Conservation (phyloP, 2,329 filamentous ascomycete genomes). For the Corinectria fuckeliana region DNA sequence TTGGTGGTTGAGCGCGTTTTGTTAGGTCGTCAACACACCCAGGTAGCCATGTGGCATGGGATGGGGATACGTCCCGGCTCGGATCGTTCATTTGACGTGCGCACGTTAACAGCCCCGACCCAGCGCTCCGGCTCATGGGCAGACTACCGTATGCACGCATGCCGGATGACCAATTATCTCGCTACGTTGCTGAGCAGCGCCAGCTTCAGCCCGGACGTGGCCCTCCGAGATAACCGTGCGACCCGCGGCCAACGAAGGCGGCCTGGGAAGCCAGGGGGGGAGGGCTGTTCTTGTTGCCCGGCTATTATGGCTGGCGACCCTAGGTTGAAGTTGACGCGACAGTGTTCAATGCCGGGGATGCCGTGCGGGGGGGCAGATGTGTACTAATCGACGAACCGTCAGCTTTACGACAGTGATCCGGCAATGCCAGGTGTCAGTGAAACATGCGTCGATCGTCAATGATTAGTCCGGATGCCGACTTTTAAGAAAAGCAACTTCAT, state of each 20-base stretch:
- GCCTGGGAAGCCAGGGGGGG: not conserved
- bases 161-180: not conserved
- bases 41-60: constrained; percentile 33
- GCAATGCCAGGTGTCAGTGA: not conserved
- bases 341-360: not conserved
- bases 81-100: constrained; percentile 22
- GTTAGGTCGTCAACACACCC: constrained; percentile 10
- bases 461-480: not conserved
- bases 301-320: not conserved
- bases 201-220: constrained; percentile 11
- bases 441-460: not conserved
- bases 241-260: not conserved
- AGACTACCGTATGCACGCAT: not conserved
- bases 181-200: not conserved
- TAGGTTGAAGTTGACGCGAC: not conserved
- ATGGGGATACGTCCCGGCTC: constrained; percentile 18
- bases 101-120: constrained; percentile 9
- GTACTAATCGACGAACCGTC: too few relatives aligned
- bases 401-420: not conserved
- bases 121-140: constrained; percentile 10
- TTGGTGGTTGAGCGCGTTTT: constrained; percentile 17
- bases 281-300: not conserved
- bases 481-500: not conserved
- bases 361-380: not conserved
- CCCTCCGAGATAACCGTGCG: not conserved